A percentile compares a stretch with the other conserved stretches of the same genome.
Conservation (phyloP, 225 moss, liverwort and hornwort genomes). For the Straminergon stramineum region DNA sequence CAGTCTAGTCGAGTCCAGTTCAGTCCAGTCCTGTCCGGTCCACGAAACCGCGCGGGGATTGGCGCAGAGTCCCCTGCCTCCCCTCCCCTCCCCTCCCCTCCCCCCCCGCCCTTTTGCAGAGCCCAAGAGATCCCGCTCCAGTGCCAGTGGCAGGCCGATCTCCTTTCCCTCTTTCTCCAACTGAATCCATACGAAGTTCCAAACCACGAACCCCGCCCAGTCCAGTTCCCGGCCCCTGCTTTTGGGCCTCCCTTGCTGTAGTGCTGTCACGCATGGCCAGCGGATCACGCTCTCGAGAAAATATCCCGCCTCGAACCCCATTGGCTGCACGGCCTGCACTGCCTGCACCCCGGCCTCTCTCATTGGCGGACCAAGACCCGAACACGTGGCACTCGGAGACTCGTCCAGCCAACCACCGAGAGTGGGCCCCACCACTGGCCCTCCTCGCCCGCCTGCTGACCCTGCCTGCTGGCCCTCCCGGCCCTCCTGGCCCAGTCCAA, state of each 20-base stretch:
- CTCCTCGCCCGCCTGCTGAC: too few species aligned
- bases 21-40: too few species aligned
- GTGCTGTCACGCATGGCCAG: neutral
- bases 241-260: too few species aligned
- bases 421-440: too few species aligned
- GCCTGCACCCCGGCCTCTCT: fast-evolving
- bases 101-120: neutral
- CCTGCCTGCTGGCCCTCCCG: fast-evolving
- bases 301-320: neutral
- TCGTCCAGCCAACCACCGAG: fast-evolving
- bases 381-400: neutral
- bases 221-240: neutral
- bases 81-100: too few species aligned
- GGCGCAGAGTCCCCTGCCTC: too few species aligned
- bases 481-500: too few species aligned
- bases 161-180: too few species aligned
- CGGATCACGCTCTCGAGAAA: neutral
- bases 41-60: too few species aligned
- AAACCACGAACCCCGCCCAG: neutral
- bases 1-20: too few species aligned
- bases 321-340: neutral
- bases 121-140: neutral
- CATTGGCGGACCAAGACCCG: neutral
- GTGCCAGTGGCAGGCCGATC: neutral
- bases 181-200: neutral